Conservation (phyloP, 345 rosid genomes). For the Linum usitatissimum region DNA sequence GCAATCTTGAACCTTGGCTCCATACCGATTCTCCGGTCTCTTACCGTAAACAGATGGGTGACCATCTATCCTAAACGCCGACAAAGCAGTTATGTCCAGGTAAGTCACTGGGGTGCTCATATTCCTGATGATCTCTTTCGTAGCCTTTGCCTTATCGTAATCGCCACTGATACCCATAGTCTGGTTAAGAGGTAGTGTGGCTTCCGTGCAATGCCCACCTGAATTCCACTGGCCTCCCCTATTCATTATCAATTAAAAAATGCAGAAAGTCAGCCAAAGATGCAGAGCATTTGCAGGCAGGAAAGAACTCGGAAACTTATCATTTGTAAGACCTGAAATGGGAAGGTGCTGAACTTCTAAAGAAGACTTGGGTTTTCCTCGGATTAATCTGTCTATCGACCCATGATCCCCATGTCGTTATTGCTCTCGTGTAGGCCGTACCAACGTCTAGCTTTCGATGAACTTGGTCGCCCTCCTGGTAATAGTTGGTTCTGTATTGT, state of each 20-base stretch:
- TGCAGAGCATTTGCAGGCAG: not conserved
- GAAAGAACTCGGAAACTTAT: not conserved
- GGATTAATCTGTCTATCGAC: slow-evolving; percentile 57
- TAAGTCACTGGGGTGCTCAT: slow-evolving; percentile 64
- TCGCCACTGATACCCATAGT: slow-evolving; percentile 17
- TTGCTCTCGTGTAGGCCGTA: slow-evolving; percentile 63
- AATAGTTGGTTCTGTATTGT: slow-evolving; percentile 65
- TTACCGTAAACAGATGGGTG: slow-evolving; percentile 64
- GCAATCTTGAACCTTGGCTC: slow-evolving; percentile 57
- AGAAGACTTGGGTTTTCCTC: slow-evolving; percentile 66
- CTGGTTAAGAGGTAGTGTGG: slow-evolving; percentile 41
- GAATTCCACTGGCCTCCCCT: slow-evolving; percentile 90
- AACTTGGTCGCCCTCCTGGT: slow-evolving; percentile 70
- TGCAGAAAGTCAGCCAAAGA: slow-evolving; percentile 1
- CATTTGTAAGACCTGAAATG: slow-evolving; percentile 66
- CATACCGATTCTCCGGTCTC: slow-evolving; percentile 27
- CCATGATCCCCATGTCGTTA: slow-evolving; percentile 86
- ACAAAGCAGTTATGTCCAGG: slow-evolving; percentile 52
- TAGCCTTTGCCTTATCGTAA: slow-evolving; percentile 41
- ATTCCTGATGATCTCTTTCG: slow-evolving; percentile 41
- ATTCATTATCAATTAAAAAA: slow-evolving; percentile 6
- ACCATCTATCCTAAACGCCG: slow-evolving; percentile 56
- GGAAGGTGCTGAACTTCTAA: slow-evolving; percentile 67
- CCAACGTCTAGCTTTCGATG: slow-evolving; percentile 65
- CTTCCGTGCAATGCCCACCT: slow-evolving; percentile 75